Evolutionary conservation across 2,329 filamentous ascomycete species (phyloP).

Genomic region (Diaporthe ampelina): DNA sequence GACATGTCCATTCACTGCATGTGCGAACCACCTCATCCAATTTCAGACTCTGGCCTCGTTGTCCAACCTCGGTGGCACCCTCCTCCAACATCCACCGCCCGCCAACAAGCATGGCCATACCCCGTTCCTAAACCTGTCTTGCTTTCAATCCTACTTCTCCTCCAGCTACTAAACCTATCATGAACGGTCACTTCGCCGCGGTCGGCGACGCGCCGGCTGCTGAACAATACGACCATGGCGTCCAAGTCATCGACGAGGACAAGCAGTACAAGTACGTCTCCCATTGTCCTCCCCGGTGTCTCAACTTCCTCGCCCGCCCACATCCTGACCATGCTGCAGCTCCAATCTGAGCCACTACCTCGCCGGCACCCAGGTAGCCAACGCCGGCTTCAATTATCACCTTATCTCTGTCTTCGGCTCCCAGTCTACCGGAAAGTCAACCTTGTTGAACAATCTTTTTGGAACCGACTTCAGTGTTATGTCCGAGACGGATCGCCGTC

Average conservation of each 20-base stretch:
- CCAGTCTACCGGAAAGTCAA: conserved; percentile 98
- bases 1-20: conserved; percentile 18
- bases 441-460: conserved; percentile 94
- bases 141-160: conserved; percentile 3
- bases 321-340: conserved; percentile 60
- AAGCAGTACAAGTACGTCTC: conserved; percentile 92
- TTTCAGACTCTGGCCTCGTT: conserved; percentile 31
- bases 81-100: conserved; percentile 7
- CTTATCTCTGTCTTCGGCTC: conserved; percentile 99
- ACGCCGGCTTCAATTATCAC: conserved; percentile 98
- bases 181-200: conserved; percentile 87
- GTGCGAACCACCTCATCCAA: conserved; percentile 28
- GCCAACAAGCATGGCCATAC: conserved; percentile 41
- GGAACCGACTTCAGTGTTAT: conserved; percentile 97
- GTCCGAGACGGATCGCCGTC: conserved; percentile 92
- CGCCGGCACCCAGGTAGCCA: conserved; percentile 81
- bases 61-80: conserved; percentile 22
- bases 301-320: conserved; percentile 8
- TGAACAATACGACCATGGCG: conserved; percentile 88
- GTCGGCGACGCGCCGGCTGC: conserved; percentile 76
- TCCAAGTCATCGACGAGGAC: conserved; percentile 96
- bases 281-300: conserved; percentile 41
- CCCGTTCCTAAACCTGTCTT: conserved; percentile 31
- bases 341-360: conserved; percentile 86
- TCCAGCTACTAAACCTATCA: conserved; percentile 49